Evolutionary conservation across 1,284 basidiomycete genomes (phyloP), one percentile per base, ranked within the genome.

Genomic region (Butyriboletus appendiculatus): DNA sequence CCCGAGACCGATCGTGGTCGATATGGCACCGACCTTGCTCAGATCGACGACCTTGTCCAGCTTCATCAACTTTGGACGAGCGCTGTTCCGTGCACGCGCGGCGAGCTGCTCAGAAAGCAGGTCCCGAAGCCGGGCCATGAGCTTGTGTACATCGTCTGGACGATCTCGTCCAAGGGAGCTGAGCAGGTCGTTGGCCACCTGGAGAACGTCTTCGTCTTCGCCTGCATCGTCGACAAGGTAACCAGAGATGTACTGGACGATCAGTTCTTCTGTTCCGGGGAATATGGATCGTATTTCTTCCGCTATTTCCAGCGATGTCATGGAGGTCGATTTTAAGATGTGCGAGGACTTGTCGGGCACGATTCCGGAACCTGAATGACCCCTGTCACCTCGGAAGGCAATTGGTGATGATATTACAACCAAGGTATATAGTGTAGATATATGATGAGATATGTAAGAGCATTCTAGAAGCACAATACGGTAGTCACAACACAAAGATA

Each of bases 41-140:
- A 99, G 93, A 66, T 98, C 92, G 78, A 99, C 87, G 41, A 95
- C 92, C 72, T 93, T 94, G 71, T 98, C 96, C 56, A 99, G 78
- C 67, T 91, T 88, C 62, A 85, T 82, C 41, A 92, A 68, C 58
- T 82, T 80, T 57, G 83, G 80, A 24, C 79, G 81, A 41, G 79
- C 75, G 62, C 79, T 81, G 56, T 78, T 85, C 66, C 79, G 85
- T 47, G 79, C 75, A 35, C 85, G 77, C 34, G 77, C 76, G 46
- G 71, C 77, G 41, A 90, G 74, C 48, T 86, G 84, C 26, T 88
- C 86, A 52, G 83, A 80, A 42, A 89, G 80, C 61, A 86, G 76
- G 58, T 83, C 81, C 1, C 78, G 83, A 44, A 96, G 83, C 48
- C 79, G 79, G 6, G 76, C 65, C 73, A 94, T 85, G 15, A 96